phyloP scores from a whole-genome alignment of 257 asterid genomes.

The Marsdenia floribunda region DNA sequence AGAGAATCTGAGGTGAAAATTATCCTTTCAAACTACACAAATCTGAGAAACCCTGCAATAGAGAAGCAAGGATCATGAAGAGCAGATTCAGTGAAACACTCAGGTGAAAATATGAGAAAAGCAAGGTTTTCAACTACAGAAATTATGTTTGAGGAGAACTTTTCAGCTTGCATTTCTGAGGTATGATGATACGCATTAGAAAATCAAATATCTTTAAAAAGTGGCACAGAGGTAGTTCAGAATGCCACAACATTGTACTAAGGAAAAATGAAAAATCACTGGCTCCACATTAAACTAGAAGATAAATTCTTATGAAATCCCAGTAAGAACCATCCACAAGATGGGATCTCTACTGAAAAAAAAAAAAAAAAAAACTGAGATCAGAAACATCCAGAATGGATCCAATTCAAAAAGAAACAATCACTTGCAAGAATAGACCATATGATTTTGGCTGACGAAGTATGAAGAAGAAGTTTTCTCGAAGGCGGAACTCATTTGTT shows the following conservation, averaged over 20 bases:
- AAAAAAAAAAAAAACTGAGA: not conserved
- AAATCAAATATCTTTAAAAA: not conserved
- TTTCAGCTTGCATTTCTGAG: constrained; percentile 8
- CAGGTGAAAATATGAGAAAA: not conserved
- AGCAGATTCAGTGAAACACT: not conserved
- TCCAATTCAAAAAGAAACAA: constrained; percentile 1
- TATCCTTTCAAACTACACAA: not conserved
- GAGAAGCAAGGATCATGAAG: not conserved
- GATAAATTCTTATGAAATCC: not conserved
- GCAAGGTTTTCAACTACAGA: not conserved
- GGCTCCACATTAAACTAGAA: constrained; percentile 4
- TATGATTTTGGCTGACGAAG: not conserved
- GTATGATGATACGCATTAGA: not conserved
- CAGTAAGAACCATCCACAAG: not conserved
- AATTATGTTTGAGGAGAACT: not conserved
- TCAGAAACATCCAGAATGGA: constrained; percentile 9
- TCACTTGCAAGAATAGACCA: constrained; percentile 2
- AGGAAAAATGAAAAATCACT: not conserved
- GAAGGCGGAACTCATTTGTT: not conserved
- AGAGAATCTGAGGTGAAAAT: no score
- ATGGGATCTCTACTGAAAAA: not conserved
- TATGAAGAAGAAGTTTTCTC: not conserved
- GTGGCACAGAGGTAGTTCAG: not conserved
- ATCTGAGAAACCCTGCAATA: constrained; percentile 11
- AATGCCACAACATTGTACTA: not conserved